These are phyloP conservation scores for Lactifluus pinguis DNA, from an alignment of 768 basidiomycete genomes.

Conservation along the genomic window DNA sequence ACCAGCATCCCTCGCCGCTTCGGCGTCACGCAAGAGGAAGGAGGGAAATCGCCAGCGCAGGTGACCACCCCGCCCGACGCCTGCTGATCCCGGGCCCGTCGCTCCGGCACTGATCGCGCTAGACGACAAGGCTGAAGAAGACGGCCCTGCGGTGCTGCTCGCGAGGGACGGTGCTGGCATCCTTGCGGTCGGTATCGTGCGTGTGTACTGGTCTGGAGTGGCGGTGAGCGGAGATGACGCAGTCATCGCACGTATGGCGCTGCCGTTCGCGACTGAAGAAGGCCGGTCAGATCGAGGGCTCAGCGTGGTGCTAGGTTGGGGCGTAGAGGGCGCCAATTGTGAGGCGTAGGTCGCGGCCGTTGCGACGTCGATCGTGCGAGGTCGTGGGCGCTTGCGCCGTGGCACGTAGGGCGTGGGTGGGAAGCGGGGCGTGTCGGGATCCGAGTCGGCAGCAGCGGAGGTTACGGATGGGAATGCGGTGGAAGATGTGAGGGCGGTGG, in stretches of 20 bases:
- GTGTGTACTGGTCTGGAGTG: neutral
- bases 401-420: conserved; percentile 6
- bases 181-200: neutral
- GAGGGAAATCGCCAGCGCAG: conserved; percentile 18
- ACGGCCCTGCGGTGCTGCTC: neutral
- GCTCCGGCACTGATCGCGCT: neutral
- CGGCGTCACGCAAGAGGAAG: conserved; percentile 13
- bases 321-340: neutral
- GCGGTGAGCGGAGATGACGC: neutral
- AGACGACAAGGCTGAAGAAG: neutral
- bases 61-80: neutral
- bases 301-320: neutral
- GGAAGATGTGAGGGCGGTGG: neutral
- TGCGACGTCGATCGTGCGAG: conserved; percentile 11
- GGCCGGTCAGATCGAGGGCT: neutral
- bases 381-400: conserved; percentile 9
- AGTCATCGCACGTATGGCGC: neutral
- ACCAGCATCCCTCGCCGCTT: neutral
- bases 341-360: neutral
- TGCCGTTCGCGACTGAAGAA: neutral
- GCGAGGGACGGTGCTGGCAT: neutral
- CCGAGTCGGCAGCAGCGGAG: neutral
- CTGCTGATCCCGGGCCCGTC: neutral
- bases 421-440: neutral
- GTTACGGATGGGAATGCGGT: neutral